Base-by-base conservation (phyloP, 495 filamentous ascomycete species). In the Xylaria telfairii region DNA sequence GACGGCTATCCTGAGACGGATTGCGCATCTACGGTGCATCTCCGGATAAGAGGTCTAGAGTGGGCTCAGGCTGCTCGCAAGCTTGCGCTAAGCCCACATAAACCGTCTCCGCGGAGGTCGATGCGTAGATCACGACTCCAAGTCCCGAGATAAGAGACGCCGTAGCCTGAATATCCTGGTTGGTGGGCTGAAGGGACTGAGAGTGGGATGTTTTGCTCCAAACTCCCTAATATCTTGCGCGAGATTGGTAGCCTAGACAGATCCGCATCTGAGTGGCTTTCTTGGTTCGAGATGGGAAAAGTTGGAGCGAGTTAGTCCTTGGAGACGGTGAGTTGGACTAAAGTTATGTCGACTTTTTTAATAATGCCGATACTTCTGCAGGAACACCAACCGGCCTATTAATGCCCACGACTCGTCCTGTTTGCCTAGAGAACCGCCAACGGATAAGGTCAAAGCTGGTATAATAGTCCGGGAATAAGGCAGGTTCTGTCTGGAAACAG, bases 31-130 rank as follows among this genome's bases (percentile, higher is more conserved):
- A 76, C 54, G 73, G 67, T 74, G 75, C 75, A 77, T 77, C 72
- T 77, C 75, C 75, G 75, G 74, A 70, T 64, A 57, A 51, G 68
- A 72, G 67, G 67, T 71, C 65, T 51, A 34, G 63, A 24, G 32
- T 66, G 71, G 72, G 70, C 67, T 57, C 72, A 34, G 30, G 61
- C 59, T 42, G 61, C 41, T 51, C 57, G 57, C 42, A 42, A 49
- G n/a, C 65, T 71, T 68, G 64, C 73, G 47, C 70, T 70, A 74
- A 71, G 42, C 24, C 54, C 67, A 60, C 46, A 65, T 46, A n/a
- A 60, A 26, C 70, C 67, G 67, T 77, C 72, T 77, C 75, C 75
- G 75, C 75, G 75, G 75, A 69, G 62, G 64, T 49, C 64, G 65
- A 71, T 51, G 56, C 39, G 68, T 72, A 77, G 74, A 75, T 68